Conservation (phyloP, 768 basidiomycete species). For the Russula abietina region DNA sequence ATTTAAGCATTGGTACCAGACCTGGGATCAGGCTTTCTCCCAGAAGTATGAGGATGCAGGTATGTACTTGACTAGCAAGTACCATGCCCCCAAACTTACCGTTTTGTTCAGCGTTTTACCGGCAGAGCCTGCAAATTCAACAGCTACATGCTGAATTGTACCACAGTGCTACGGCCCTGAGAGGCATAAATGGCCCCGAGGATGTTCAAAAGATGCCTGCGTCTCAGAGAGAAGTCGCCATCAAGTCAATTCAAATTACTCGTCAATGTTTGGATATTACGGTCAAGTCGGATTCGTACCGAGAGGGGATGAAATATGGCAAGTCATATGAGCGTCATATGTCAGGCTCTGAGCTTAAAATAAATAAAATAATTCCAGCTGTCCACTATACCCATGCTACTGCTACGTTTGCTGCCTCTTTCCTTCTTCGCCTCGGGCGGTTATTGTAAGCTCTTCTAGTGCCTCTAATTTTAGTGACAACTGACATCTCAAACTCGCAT, state of each 20-base stretch:
- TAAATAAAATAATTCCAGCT: slow-evolving; percentile 47
- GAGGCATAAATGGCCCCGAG: slow-evolving; percentile 78
- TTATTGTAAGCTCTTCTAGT: slow-evolving; percentile 59
- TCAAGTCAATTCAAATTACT: slow-evolving; percentile 79
- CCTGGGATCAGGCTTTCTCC: slow-evolving; percentile 76
- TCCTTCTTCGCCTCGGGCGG: slow-evolving; percentile 78
- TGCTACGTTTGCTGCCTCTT: slow-evolving; percentile 89
- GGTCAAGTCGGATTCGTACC: slow-evolving; percentile 73
- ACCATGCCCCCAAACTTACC: background rate
- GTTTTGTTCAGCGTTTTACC: slow-evolving; percentile 61
- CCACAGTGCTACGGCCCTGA: slow-evolving; percentile 76
- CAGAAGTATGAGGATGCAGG: slow-evolving; percentile 80
- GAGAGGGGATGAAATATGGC: slow-evolving; percentile 92
- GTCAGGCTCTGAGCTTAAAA: background rate
- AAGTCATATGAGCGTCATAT: slow-evolving; percentile 26
- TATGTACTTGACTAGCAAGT: slow-evolving; percentile 30
- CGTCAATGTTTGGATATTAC: slow-evolving; percentile 78
- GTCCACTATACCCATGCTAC: slow-evolving; percentile 91
- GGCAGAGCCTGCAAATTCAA: slow-evolving; percentile 82
- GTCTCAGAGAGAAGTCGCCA: slow-evolving; percentile 71
- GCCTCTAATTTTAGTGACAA: background rate
- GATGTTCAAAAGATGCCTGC: slow-evolving; percentile 81
- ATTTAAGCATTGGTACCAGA: slow-evolving; percentile 76
- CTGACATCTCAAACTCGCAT: slow-evolving; percentile 10
- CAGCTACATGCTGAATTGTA: slow-evolving; percentile 81